Base-by-base conservation (phyloP, 2,329 filamentous ascomycete genomes). In the Hypocrella siamensis region DNA sequence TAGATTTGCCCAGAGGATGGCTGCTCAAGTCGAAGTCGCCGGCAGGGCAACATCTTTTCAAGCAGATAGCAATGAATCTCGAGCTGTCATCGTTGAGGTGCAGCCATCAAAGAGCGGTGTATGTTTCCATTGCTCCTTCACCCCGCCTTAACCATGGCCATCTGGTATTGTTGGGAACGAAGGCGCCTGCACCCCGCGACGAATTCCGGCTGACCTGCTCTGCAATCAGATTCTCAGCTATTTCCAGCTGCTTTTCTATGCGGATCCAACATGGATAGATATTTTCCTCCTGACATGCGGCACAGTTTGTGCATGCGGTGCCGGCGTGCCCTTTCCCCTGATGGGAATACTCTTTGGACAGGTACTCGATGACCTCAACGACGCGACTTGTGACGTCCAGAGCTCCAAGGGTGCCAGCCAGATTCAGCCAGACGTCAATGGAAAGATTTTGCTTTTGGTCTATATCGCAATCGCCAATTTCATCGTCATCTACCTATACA, bases 391-490 rank as follows among this genome's bases (percentile, higher is more conserved):
- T 46, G 53, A 46, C 29, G 46, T 52, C 10, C 29, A 40, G n/a
- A 26, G 36, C 11, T 34, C 34, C 16, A 28, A 47, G 34, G 38
- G 44, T 4, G 39, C 47, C 16, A 35, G 43, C 8, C 28, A 45
- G 21, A 52, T 61, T 26, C 56, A 67, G 36, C 38, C 44, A 25
- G 48, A 48, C 18, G 61, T 75, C 38, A 65, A 73, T 46, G 45
- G 54, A 31, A 76, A 72, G 43, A 67, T 82, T 25, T 48, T 79
- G 46, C 42, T 66, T 30, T 57, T 80, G 16, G 64, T 77, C 11
- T 77, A 75, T 45, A 61, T 81, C 24, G 70, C 70, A 15, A 67
- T 77, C 35, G 74, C 64, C 18, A 66, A 69, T 37, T 75, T 81
- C 41, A 58, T 62, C 25, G 54, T 69, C 35, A 76, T 80, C 40